Evolutionary conservation across 2,329 filamentous ascomycete genomes (phyloP), one percentile per base, ranked within the genome.

Genomic region (Chaetomiaceae sp.): DNA sequence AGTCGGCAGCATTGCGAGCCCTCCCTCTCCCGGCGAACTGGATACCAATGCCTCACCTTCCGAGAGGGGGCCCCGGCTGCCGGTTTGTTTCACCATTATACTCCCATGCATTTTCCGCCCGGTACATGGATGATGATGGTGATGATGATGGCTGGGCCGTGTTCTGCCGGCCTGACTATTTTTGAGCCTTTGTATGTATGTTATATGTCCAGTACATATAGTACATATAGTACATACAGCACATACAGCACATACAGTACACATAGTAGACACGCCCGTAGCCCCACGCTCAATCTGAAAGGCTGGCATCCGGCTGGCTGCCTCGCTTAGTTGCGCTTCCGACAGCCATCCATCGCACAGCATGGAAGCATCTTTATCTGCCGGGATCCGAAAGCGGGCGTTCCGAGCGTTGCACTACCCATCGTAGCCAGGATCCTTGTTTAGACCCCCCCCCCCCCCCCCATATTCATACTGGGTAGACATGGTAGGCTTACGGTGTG

Each of bases 1-100:
- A 64, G 58, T 62, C 61, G 61, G 61, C 61, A 62, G 58, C 59
- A 37, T 60, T 55, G 61, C 56, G 38, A 10, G 48, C 50, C 47
- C n/a, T 40, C 49, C 23, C 20, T 50, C 48, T 56, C 57, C 58
- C 61, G 41, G 47, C 54, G 44, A 50, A 54, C 56, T 61, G 61
- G 61, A 52, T 57, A 38, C 51, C 25, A 13, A 27, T 13, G 36
- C 6, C 36, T n/a, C 20, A 42, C 20, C 18, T 18, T 48, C 53
- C 41, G 45, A 49, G 21, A 30, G n/a, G n/a, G n/a, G 21, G 38
- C 25, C 33, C 40, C 40, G 47, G 47, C 47, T 36, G 21, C 33
- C 30, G 46, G n/a, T n/a, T 42, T 34, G 52, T 58, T 58, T 58
- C 57, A 58, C 34, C 48, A 29, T 41, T 47, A 40, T 20, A 33